Evolutionary conservation across 164 flowering plant genomes (phyloP), one percentile per base, ranked within the genome.

Genomic region (Magnolia officinalis): DNA sequence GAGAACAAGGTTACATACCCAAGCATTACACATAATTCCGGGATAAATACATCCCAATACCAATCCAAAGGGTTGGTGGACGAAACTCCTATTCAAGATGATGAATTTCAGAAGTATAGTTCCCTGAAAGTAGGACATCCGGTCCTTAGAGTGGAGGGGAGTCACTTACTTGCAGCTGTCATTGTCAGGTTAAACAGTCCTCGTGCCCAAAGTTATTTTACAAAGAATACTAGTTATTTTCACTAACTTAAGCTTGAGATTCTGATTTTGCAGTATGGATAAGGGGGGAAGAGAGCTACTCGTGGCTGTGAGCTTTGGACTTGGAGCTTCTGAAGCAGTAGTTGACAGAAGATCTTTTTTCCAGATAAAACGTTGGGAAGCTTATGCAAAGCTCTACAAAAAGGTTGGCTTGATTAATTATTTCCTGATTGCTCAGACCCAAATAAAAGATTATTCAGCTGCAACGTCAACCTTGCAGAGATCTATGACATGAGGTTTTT

Each of bases 271-370:
- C 95, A 95, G 98, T 77, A 90, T 93, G 51, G 91, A 92, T n/a
- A 85, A 93, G 52, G 93, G 83, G 80, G 98, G 95, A 78, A 90
- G 86, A 74, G 97, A 93, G 77, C 81, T 95, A 73, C 95, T 95
- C 49, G 97, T 95, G 79, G 98, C 98, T 81, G 97, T 93, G 68
- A 92, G 96, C 84, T 95, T 93, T 85, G 94, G 88, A 67, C 85
- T 90, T 49, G 88, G 87, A 76, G 92, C 94, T 75, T 91, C 97
- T 85, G 97, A 93, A 88, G 96, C 95, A 74, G 93, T 95, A n/a
- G 95, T 92, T 61, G 91, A 93, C 51, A 84, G 97, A 89, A 92
- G 94, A 82, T 90, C 94, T 69, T 82, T 91, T 75, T 85, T 77
- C 81, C 94, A 89, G 80, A 78, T 82, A 49, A 89, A 89, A 81